Base-by-base conservation (phyloP, 176 grass and related monocot species). In the Stipa capillata region DNA sequence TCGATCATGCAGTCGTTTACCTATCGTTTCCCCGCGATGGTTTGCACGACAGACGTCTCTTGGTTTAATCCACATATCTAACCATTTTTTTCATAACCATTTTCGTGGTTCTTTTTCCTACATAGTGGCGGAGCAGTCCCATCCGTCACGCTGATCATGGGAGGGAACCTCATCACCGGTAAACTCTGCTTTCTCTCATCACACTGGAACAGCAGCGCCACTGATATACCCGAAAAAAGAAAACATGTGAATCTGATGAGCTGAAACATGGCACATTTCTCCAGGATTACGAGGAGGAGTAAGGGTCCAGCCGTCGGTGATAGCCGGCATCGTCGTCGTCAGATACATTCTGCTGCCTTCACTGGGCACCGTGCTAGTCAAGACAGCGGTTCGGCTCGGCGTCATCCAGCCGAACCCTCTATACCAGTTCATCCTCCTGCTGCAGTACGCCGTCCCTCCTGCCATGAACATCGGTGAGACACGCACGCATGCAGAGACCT, bases 131-230 rank as follows among this genome's bases (percentile, higher is more conserved):
- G 83, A 15, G 90, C 92, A 50, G 87, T 95, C 72, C 96, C 96
- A 34, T 88, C 96, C 0, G 8, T 99, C 33, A 87, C 96, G 7
- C 9, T 95, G 75, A 93, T 95, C 81, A 98, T 95, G 96, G 96
- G 96, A 85, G 92, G 85, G 62, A 95, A 98, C 87, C 85, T 98
- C 53, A 64, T 95, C 27, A 83, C 79, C 45, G 95, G 95, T 98
- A 89, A 31, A 1, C 1, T 4, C 23, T 43, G 48, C 51, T 42
- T 4, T 62, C 21, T 4, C 25, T 1, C 16, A 28, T 17, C 37
- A 45, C n/a, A n/a, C n/a, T n/a, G n/a, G n/a, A n/a, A n/a, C n/a
- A 58, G 57, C 28, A 64, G n/a, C 15, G 27, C 10, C 25, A 56
- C 6, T 77, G 16, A n/a, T n/a, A n/a, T n/a, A n/a, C n/a, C n/a